Conservation (phyloP, 345 rosid genomes). For the Garcia nutans region DNA sequence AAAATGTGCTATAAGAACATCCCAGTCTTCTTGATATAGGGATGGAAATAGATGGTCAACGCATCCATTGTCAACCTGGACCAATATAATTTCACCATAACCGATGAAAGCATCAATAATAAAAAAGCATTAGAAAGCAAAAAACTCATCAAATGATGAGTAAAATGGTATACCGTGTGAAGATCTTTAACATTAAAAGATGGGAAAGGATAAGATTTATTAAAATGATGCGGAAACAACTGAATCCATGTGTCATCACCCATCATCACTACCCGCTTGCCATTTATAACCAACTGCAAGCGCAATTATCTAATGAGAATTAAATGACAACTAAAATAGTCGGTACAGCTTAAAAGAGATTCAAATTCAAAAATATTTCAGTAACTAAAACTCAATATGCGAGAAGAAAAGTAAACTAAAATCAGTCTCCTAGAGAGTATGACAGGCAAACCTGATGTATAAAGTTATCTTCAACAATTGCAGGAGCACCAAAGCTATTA, state of each 20-base stretch:
- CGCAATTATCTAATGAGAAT: background rate
- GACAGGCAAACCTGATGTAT: constrained; percentile 55
- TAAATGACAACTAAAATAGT: background rate
- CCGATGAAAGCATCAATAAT: background rate
- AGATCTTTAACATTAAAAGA: constrained; percentile 75
- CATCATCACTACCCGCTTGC: constrained; percentile 88
- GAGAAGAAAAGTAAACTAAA: background rate
- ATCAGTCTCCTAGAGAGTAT: background rate
- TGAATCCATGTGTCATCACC: constrained; percentile 96
- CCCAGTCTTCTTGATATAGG: constrained; percentile 78
- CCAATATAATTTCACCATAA: background rate
- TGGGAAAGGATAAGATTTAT: too few species aligned
- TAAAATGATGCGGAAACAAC: constrained; percentile 70
- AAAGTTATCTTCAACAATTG: constrained; percentile 83
- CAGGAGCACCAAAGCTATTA: constrained; percentile 94
- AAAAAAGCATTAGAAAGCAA: background rate
- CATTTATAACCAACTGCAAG: constrained; percentile 63
- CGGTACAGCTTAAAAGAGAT: background rate
- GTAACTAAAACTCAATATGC: background rate
- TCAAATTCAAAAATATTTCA: background rate
- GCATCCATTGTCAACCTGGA: constrained; percentile 93
- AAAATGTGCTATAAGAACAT: constrained; percentile 93
- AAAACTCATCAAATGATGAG: background rate
- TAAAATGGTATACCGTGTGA: constrained; percentile 56
- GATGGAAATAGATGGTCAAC: constrained; percentile 73